Evolutionary conservation across 2,329 filamentous ascomycete species (phyloP).

Genomic region (Stylonectria norvegica): DNA sequence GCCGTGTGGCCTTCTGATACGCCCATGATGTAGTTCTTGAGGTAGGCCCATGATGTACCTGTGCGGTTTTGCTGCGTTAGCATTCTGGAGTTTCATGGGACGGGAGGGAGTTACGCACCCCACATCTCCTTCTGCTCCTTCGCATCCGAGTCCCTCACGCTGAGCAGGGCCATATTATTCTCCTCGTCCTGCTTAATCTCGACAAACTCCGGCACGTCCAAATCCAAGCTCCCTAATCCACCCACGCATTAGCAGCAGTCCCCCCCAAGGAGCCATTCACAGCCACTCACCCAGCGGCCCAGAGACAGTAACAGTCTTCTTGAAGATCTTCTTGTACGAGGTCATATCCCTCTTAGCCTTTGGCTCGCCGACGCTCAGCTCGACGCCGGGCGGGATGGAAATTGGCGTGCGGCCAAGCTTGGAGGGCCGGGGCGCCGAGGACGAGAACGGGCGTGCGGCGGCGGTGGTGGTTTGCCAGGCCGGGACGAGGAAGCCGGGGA

Average conservation of each 20-base stretch:
- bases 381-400: conserved; percentile 79
- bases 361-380: conserved; percentile 66
- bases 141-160: conserved; percentile 63
- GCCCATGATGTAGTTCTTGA: conserved; percentile 86
- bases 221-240: conserved; percentile 63
- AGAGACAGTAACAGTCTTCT: conserved; percentile 68
- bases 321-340: conserved; percentile 58
- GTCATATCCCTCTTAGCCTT: conserved; percentile 51
- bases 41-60: conserved; percentile 88
- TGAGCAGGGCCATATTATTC: conserved; percentile 62
- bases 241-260: conserved; percentile 14
- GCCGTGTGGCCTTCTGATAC: conserved; percentile 96
- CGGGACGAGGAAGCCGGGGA: conserved; percentile 71
- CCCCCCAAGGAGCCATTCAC: conserved; percentile 1
- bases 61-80: conserved; percentile 13
- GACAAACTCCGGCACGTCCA: conserved; percentile 78
- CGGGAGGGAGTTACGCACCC: conserved; percentile 56
- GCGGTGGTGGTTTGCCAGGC: conserved; percentile 58
- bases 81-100: neutral
- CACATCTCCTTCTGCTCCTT: conserved; percentile 91
- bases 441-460: conserved; percentile 58
- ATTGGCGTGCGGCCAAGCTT: conserved; percentile 84
- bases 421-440: conserved; percentile 62
- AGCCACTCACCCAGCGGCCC: conserved; percentile 69
- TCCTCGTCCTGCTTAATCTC: conserved; percentile 64